Percentiles rank a stretch among this genome's conserved stretches.
These are phyloP conservation scores for Ceratorhiza oryzae-sativae DNA, from an alignment of 1,284 basidiomycete species.

Conservation along the genomic window DNA sequence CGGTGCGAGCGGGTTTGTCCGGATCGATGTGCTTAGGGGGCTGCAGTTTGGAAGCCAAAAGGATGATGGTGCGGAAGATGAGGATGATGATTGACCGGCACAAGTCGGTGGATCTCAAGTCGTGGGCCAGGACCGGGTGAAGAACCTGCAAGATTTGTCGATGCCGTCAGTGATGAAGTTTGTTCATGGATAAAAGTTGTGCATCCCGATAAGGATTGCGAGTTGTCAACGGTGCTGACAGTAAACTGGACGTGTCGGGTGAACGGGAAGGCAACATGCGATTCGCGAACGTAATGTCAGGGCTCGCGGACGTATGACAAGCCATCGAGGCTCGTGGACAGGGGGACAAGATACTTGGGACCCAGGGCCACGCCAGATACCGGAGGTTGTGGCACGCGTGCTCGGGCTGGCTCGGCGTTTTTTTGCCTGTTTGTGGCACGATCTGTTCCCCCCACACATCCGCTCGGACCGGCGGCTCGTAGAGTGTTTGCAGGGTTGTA, in stretches of 20 bases:
- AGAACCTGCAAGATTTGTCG: background rate
- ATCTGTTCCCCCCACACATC: background rate
- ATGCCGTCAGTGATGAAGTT: background rate
- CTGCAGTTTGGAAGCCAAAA: constrained; percentile 59
- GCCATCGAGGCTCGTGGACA: background rate
- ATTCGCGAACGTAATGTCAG: background rate
- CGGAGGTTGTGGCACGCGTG: background rate
- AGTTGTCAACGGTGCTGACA: too few species aligned
- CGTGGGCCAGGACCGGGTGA: too few species aligned
- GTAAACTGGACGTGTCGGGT: too few species aligned
- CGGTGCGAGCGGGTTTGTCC: constrained; percentile 81
- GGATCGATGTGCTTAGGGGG: constrained; percentile 79
- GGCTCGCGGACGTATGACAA: background rate
- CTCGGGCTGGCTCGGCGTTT: background rate
- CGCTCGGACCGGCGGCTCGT: background rate
- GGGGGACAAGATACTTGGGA: background rate
- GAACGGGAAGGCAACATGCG: background rate
- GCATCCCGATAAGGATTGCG: too few species aligned
- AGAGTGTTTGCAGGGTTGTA: background rate
- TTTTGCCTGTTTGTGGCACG: background rate
- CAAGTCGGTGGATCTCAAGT: too few species aligned
- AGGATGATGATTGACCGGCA: constrained; percentile 18
- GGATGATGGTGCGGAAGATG: constrained; percentile 24
- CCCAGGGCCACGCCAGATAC: background rate
- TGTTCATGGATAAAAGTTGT: too few species aligned